Percentiles rank a stretch among this genome's conserved stretches.
phyloP scores from a whole-genome alignment of 108 stramenopile genomes.

The Nitzschia sp. region DNA sequence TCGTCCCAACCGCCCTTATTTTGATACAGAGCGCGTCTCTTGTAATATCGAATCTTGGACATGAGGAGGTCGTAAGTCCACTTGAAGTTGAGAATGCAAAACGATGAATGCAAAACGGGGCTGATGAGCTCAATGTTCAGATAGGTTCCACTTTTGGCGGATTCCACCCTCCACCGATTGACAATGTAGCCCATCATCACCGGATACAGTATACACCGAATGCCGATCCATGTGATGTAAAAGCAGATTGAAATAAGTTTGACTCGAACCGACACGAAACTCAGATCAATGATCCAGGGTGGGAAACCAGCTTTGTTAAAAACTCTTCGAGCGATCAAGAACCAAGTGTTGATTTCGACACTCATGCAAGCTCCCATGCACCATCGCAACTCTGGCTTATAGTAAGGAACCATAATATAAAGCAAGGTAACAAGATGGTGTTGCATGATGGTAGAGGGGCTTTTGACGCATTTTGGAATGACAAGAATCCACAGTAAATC shows the following conservation, averaged over 20 bases:
- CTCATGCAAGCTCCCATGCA: conserved; percentile 86
- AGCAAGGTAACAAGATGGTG: conserved; percentile 82
- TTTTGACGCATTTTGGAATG: conserved; percentile 67
- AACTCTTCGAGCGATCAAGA: conserved; percentile 86
- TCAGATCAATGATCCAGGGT: conserved; percentile 81
- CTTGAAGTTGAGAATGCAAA: conserved; percentile 78
- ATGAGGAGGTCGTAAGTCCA: conserved; percentile 84
- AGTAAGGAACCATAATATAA: conserved; percentile 73
- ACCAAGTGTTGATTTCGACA: conserved; percentile 91
- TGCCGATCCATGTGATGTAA: conserved; percentile 73
- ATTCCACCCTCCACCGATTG: conserved; percentile 33
- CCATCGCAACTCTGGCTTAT: conserved; percentile 55
- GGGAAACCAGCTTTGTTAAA: conserved; percentile 86
- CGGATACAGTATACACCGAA: conserved; percentile 71
- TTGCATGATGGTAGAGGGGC: conserved; percentile 69
- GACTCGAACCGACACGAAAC: conserved; percentile 70
- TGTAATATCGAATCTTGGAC: conserved; percentile 67
- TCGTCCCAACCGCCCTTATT: conserved; percentile 4
- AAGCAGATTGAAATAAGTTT: conserved; percentile 81
- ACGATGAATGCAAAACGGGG: conserved; percentile 61
- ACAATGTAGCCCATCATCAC: conserved; percentile 37
- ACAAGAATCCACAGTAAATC: conserved; percentile 71
- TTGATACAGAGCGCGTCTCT: conserved; percentile 25
- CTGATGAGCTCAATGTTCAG: conserved; percentile 45
- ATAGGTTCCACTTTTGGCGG: conserved; percentile 35